Evolutionary conservation across 2,329 filamentous ascomycete genomes (phyloP).

Genomic region (Trichoderma pleuroti): DNA sequence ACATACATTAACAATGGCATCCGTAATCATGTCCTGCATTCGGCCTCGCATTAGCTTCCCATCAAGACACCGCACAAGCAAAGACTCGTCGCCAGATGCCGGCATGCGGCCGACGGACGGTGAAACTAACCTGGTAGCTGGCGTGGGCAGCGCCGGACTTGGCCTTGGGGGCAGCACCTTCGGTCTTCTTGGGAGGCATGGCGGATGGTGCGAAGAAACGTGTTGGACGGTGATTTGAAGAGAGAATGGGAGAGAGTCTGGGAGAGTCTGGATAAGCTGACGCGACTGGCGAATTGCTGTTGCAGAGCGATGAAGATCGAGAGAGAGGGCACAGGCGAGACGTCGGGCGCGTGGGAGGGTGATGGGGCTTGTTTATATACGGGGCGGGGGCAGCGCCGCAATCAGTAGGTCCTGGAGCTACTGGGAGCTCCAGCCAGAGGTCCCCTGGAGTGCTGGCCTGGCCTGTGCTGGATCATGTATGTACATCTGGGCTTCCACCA

Average conservation of each 20-base stretch:
- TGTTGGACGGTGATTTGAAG: slow-evolving; percentile 24
- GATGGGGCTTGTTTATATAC: slow-evolving; percentile 58
- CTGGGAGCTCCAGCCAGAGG: neutral
- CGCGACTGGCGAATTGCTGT: slow-evolving; percentile 23
- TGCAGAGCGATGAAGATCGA: slow-evolving; percentile 32
- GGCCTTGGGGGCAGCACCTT: slow-evolving; percentile 42
- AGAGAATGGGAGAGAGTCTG: slow-evolving; percentile 21
- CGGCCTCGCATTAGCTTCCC: slow-evolving; percentile 4
- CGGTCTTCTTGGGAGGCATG: slow-evolving; percentile 61
- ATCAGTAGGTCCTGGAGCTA: slow-evolving; percentile 44
- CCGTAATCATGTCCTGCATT: slow-evolving; percentile 60
- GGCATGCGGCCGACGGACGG: neutral
- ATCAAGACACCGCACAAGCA: neutral
- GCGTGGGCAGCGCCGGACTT: slow-evolving; percentile 49
- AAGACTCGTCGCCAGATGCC: slow-evolving; percentile 11
- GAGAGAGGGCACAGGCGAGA: slow-evolving; percentile 29
- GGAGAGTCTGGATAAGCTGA: slow-evolving; percentile 22
- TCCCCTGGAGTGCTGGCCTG: neutral
- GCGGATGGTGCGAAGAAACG: slow-evolving; percentile 26
- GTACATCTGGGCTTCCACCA: neutral
- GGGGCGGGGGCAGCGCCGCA: slow-evolving; percentile 53
- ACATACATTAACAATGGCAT: slow-evolving; percentile 60
- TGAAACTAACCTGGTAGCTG: slow-evolving; percentile 55
- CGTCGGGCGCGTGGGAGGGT: slow-evolving; percentile 51
- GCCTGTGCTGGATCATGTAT: neutral